phyloP scores from a whole-genome alignment of 192 early-diverging fungal genomes.

The Funneliformis geosporum region DNA sequence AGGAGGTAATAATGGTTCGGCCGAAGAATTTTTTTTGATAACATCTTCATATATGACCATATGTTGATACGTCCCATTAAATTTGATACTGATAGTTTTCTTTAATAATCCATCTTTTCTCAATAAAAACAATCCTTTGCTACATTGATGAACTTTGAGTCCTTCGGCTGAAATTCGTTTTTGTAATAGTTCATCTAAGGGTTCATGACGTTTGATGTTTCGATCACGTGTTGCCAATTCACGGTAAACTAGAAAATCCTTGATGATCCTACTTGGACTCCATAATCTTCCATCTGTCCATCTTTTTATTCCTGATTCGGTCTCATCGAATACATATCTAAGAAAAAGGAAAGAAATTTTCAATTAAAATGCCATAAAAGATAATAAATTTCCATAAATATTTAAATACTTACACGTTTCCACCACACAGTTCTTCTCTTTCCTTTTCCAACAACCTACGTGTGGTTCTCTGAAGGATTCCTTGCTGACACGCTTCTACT shows the following conservation, averaged over 20 bases:
- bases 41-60: constrained; percentile 20
- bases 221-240: constrained; percentile 15
- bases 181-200: background rate
- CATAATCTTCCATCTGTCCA: constrained; percentile 21
- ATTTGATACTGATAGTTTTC: constrained; percentile 11
- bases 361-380: too few relatives aligned
- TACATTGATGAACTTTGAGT: constrained; percentile 23
- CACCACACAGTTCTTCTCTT: constrained; percentile 15
- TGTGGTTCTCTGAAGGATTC: constrained; percentile 11
- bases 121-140: constrained; percentile 11
- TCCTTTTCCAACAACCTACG: constrained; percentile 8
- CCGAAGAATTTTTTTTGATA: background rate
- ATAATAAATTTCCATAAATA: background rate
- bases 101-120: constrained; percentile 2
- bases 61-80: constrained; percentile 16
- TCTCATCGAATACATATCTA: constrained; percentile 17
- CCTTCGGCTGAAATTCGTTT: background rate
- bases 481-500: background rate
- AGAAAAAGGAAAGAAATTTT: background rate
- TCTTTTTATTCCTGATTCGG: constrained; percentile 7
- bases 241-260: constrained; percentile 11
- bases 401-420: constrained; percentile 2
- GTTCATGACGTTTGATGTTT: background rate
- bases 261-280: constrained; percentile 8
- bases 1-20: background rate